Evolutionary conservation across 2,329 filamentous ascomycete genomes (phyloP).

Genomic region (Talaromyces sp.): DNA sequence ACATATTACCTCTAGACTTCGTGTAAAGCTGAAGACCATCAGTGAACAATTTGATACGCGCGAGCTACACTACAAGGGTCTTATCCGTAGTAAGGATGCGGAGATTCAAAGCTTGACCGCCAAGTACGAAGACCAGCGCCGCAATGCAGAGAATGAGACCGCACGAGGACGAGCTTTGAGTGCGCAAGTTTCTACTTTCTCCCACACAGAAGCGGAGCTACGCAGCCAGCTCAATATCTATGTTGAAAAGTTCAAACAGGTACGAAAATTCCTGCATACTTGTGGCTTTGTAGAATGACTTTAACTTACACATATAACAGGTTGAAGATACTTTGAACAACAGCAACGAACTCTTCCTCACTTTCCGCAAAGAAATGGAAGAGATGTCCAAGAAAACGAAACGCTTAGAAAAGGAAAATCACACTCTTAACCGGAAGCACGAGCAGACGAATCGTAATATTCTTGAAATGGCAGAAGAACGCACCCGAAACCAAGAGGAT

Average conservation of each 20-base stretch:
- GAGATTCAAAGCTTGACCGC: conserved; percentile 92
- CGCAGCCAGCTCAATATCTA: conserved; percentile 96
- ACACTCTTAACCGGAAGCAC: conserved; percentile 86
- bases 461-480: conserved; percentile 94
- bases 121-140: conserved; percentile 86
- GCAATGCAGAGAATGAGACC: conserved; percentile 79
- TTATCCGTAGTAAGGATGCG: conserved; percentile 91
- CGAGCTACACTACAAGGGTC: conserved; percentile 88
- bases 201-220: conserved; percentile 91
- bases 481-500: conserved; percentile 73
- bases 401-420: conserved; percentile 93
- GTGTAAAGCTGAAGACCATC: conserved; percentile 84
- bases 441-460: conserved; percentile 94
- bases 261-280: conserved; percentile 51
- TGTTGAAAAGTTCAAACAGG: conserved; percentile 99
- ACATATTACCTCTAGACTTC: conserved; percentile 46
- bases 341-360: conserved; percentile 94
- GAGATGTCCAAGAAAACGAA: conserved; percentile 99
- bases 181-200: conserved; percentile 89
- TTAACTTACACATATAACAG: conserved; percentile 62
- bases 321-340: conserved; percentile 98
- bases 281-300: conserved; percentile 12
- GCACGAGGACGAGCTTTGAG: conserved; percentile 82
- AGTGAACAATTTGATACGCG: conserved; percentile 96
- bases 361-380: conserved; percentile 98